Evolutionary conservation across 2,329 filamentous ascomycete genomes (phyloP).

Genomic region (Fusarium euwallaceae): DNA sequence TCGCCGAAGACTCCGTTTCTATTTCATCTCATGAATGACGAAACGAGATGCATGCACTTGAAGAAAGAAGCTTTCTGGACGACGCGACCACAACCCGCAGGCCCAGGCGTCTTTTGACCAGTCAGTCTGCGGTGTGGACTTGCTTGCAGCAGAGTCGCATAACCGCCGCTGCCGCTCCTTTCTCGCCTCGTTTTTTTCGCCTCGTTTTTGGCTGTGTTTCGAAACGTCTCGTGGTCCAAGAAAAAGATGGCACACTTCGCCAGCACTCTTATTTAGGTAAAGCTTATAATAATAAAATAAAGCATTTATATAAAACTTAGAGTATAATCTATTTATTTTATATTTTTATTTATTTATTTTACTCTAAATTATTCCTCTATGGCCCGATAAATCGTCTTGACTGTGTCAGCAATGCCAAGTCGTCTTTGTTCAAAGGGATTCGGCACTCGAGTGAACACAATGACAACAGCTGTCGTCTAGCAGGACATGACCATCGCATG

Average conservation of each 20-base stretch:
- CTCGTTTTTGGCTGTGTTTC: background rate
- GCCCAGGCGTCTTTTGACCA: background rate
- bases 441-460: background rate
- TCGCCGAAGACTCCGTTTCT: background rate
- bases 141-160: background rate
- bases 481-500: background rate
- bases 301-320: too few relatives aligned
- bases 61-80: background rate
- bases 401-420: background rate
- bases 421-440: background rate
- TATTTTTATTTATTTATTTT: too few relatives aligned
- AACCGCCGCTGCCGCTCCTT: slow-evolving; percentile 7
- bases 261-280: too few relatives aligned
- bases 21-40: background rate
- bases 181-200: background rate
- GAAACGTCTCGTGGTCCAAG: too few relatives aligned
- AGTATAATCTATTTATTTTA: too few relatives aligned
- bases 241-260: too few relatives aligned
- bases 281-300: too few relatives aligned
- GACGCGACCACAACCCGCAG: background rate
- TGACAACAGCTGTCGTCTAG: background rate
- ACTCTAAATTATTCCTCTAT: too few relatives aligned
- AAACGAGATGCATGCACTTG: slow-evolving; percentile 1
- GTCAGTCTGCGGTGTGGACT: background rate
- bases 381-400: too few relatives aligned